Conservation (phyloP, 129 eudicot genomes). For the Smallanthus sonchifolius region DNA sequence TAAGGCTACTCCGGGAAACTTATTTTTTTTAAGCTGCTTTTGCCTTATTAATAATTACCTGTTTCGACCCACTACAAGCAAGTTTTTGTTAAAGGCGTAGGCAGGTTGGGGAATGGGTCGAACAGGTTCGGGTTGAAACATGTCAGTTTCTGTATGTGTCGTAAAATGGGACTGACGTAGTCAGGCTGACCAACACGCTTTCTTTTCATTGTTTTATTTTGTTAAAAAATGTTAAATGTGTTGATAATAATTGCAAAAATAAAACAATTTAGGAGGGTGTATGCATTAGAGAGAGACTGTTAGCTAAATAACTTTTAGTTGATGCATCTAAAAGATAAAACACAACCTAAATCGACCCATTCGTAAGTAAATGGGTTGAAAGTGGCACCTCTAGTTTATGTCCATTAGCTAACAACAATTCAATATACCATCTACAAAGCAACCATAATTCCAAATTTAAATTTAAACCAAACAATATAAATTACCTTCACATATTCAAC, state of each 20-base stretch:
- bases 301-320: not conserved
- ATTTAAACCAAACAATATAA: constrained; percentile 2
- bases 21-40: not conserved
- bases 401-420: not conserved
- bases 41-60: not conserved
- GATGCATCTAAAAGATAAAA: not conserved
- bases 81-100: not conserved
- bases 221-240: not conserved
- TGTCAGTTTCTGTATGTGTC: not conserved
- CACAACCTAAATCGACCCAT: not conserved
- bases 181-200: not conserved
- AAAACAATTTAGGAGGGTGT: too few relatives aligned
- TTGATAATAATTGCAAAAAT: too few relatives aligned
- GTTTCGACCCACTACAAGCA: not conserved
- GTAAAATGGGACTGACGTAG: too few relatives aligned
- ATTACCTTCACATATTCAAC: constrained; percentile 92
- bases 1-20: not conserved
- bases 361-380: not conserved
- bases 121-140: not conserved
- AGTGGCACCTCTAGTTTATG: not conserved
- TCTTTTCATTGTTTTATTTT: not conserved
- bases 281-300: not conserved
- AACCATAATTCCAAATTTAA: not conserved
- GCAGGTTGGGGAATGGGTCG: not conserved
- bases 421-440: constrained; percentile 1